Conservation (phyloP, 805 yeast species). For the Hanseniaspora valbyensis region DNA sequence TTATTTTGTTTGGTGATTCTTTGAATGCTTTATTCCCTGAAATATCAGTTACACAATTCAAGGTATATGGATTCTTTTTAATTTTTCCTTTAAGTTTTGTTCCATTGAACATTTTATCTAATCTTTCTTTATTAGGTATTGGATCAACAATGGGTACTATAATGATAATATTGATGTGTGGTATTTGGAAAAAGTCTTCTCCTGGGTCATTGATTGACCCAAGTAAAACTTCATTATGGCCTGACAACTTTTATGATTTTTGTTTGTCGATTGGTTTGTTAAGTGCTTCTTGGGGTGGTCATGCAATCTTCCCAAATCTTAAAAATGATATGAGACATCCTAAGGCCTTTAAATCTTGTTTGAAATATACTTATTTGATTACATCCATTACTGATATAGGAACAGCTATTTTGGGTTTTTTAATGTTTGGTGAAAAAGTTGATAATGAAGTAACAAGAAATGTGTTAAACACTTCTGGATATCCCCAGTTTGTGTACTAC, state of each 20-base stretch:
- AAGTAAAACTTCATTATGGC: constrained; percentile 56
- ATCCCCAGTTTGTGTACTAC: constrained; percentile 51
- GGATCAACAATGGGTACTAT: constrained; percentile 58
- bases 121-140: constrained; percentile 61
- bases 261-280: constrained; percentile 55
- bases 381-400: constrained; percentile 50
- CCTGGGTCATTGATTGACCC: constrained; percentile 68
- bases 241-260: constrained; percentile 40
- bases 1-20: constrained; percentile 78
- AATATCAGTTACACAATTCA: constrained; percentile 45
- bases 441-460: constrained; percentile 70
- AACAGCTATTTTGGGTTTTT: constrained; percentile 56
- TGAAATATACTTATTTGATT: constrained; percentile 48
- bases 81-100: constrained; percentile 74
- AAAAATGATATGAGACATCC: constrained; percentile 65
- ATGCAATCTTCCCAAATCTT: constrained; percentile 66
- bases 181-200: constrained; percentile 43
- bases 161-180: constrained; percentile 46
- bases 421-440: constrained; percentile 68
- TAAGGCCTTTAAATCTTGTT: constrained; percentile 40
- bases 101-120: constrained; percentile 62
- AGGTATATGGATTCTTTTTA: constrained; percentile 53
- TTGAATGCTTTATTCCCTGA: constrained; percentile 55
- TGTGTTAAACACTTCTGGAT: constrained; percentile 52
- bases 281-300: constrained; percentile 80